A percentile compares a stretch with the other conserved stretches of the same genome.
phyloP scores from a whole-genome alignment of 2,329 filamentous ascomycete species.

The Graphilbum fragrans region DNA sequence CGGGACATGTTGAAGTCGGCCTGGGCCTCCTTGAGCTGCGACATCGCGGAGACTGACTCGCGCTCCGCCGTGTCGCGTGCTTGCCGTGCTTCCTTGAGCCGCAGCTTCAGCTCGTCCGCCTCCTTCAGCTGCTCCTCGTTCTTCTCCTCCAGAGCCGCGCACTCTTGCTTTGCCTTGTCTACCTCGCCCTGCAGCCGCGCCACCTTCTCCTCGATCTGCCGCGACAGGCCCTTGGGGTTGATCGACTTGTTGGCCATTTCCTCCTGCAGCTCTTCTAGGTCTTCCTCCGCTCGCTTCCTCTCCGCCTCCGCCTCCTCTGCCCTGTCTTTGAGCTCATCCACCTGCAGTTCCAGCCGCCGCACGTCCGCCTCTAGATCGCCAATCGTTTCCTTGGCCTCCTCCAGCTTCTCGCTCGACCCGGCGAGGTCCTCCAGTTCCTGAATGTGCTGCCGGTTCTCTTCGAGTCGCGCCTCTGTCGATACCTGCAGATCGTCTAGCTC shows the following conservation, averaged over 20 bases:
- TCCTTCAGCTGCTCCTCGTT: constrained; percentile 32
- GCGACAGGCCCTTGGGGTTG: constrained; percentile 59
- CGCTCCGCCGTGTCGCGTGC: constrained; percentile 28
- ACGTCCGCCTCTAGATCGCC: constrained; percentile 44
- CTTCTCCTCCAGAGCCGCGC: constrained; percentile 39
- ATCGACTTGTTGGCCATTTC: constrained; percentile 72
- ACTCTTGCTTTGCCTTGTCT: constrained; percentile 36
- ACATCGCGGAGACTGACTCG: constrained; percentile 25
- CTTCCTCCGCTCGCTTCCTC: constrained; percentile 43
- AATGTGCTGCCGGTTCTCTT: constrained; percentile 37
- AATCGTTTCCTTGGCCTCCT: constrained; percentile 45
- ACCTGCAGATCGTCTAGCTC: constrained; percentile 41
- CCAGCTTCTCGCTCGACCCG: constrained; percentile 35
- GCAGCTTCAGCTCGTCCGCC: constrained; percentile 29
- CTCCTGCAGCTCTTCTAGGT: constrained; percentile 57
- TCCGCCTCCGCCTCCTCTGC: constrained; percentile 39
- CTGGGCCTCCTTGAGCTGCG: constrained; percentile 42
- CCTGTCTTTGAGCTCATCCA: constrained; percentile 41
- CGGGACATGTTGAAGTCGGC: constrained; percentile 43
- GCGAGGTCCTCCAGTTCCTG: constrained; percentile 46
- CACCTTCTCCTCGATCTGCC: constrained; percentile 63
- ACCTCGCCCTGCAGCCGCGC: constrained; percentile 55
- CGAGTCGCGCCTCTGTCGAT: constrained; percentile 45
- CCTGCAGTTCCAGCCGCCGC: constrained; percentile 39
- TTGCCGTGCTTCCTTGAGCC: constrained; percentile 29